A percentile compares a stretch with the other conserved stretches of the same genome.
Evolutionary conservation across 495 filamentous ascomycete species (phyloP).

Genomic region (Margaritispora aquatica): DNA sequence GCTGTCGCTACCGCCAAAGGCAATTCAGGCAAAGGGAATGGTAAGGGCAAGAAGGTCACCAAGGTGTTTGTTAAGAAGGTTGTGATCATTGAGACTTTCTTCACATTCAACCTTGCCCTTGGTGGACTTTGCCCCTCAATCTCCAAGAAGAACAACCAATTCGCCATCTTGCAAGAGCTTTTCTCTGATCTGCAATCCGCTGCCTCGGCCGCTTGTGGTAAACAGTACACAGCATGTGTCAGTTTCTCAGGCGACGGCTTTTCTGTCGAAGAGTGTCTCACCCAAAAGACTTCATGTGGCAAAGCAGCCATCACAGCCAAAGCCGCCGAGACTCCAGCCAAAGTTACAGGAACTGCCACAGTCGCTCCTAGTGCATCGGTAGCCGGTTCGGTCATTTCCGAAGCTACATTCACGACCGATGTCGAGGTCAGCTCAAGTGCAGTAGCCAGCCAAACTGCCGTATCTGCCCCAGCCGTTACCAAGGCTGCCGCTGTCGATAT

Average conservation of each 20-base stretch:
- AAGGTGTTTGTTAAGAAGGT: slow-evolving; percentile 11
- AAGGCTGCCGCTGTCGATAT: slow-evolving; percentile 37
- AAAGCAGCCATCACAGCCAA: slow-evolving; percentile 5
- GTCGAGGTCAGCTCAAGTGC: not conserved
- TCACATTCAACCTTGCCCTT: slow-evolving; percentile 15
- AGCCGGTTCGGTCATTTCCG: slow-evolving; percentile 3
- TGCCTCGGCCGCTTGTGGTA: slow-evolving; percentile 12
- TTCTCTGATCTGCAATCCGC: slow-evolving; percentile 16
- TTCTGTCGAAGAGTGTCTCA: slow-evolving; percentile 12
- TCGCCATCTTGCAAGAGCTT: slow-evolving; percentile 12
- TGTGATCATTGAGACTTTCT: slow-evolving; percentile 21
- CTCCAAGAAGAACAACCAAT: slow-evolving; percentile 8
- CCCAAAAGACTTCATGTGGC: slow-evolving; percentile 12
- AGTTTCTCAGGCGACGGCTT: slow-evolving; percentile 18
- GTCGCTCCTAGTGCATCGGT: slow-evolving; percentile 12
- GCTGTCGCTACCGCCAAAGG: not conserved
- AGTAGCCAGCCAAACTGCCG: not conserved
- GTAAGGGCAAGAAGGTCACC: slow-evolving; percentile 4
- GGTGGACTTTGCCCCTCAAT: slow-evolving; percentile 20
- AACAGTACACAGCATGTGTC: slow-evolving; percentile 17
- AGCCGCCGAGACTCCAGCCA: not conserved
- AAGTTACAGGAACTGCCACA: slow-evolving; percentile 12
- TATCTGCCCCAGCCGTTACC: slow-evolving; percentile 3
- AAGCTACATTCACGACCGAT: slow-evolving; percentile 6
- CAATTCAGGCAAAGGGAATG: not conserved